Percentiles rank a stretch among this genome's conserved stretches.
phyloP scores from a whole-genome alignment of 139 green algal genomes.

The Chlamydomonas applanata region DNA sequence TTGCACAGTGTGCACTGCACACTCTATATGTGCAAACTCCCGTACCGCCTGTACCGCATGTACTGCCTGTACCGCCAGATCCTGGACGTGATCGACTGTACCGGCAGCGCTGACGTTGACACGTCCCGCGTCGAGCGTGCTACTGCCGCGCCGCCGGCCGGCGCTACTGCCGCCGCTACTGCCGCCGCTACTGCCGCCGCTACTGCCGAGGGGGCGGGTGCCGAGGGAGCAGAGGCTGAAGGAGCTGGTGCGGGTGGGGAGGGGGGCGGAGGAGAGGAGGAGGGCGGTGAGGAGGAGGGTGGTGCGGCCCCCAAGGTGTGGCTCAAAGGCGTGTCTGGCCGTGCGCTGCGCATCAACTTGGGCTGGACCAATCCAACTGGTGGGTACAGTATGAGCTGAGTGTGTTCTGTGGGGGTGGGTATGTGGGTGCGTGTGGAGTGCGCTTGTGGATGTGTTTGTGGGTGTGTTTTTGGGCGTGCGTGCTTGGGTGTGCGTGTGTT shows the following conservation, averaged over 20 bases:
- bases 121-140: conserved; percentile 48
- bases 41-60: background rate
- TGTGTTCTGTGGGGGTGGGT: too few relatives aligned
- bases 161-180: conserved; percentile 3
- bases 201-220: background rate
- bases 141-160: background rate
- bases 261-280: too few relatives aligned
- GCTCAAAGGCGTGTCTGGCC: conserved; percentile 28
- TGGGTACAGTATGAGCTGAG: too few relatives aligned
- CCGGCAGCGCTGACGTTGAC: conserved; percentile 87
- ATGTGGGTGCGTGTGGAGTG: background rate
- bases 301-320: background rate
- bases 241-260: conserved; percentile 3
- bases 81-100: conserved; percentile 81
- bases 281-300: too few relatives aligned
- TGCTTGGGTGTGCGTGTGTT: too few relatives aligned
- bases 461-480: too few relatives aligned
- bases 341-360: conserved; percentile 61
- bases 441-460: background rate
- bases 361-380: conserved; percentile 81
- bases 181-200: background rate
- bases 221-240: background rate
- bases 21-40: too few relatives aligned
- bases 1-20: too few relatives aligned
- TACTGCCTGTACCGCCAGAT: conserved; percentile 35